These are phyloP conservation scores for Pholiota microspora DNA, from an alignment of 768 basidiomycete species.

Conservation along the genomic window DNA sequence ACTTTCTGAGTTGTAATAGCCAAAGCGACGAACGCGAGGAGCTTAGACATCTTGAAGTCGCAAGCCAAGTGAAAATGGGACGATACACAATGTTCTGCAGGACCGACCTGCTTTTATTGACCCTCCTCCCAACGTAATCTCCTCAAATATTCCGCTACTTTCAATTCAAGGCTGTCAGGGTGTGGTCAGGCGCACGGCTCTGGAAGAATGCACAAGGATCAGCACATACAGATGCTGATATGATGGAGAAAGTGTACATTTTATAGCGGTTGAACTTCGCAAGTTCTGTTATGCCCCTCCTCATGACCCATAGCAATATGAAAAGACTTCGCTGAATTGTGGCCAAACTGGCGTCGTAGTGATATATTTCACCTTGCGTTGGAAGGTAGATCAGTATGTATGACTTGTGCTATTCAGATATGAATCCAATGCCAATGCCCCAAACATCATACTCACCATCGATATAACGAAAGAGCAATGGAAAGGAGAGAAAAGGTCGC, in stretches of 20 bases:
- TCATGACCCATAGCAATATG: not conserved
- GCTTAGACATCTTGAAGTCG: constrained; percentile 20
- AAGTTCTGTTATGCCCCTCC: too few relatives aligned
- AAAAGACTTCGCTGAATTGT: not conserved
- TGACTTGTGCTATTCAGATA: too few relatives aligned
- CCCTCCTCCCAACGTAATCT: too few relatives aligned
- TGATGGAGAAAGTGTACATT: not conserved
- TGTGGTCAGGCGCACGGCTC: not conserved
- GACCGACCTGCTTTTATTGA: not conserved
- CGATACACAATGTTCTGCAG: not conserved
- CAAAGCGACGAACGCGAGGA: constrained; percentile 24
- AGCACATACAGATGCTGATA: not conserved
- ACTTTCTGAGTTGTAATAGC: constrained; percentile 19
- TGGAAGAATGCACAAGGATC: not conserved
- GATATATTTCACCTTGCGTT: too few relatives aligned
- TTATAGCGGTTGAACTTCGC: not conserved
- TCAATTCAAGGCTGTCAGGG: not conserved
- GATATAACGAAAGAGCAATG: too few relatives aligned
- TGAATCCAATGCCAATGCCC: too few relatives aligned
- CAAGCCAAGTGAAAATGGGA: not conserved
- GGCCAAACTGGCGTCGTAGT: not conserved
- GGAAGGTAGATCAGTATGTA: too few relatives aligned
- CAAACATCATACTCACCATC: too few relatives aligned
- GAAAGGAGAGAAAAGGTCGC: too few relatives aligned
- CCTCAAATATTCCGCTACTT: not conserved